Evolutionary conservation across 371 early-diverging fungal species (phyloP), one percentile per base, ranked within the genome.

Genomic region (Parasitella parasitica): DNA sequence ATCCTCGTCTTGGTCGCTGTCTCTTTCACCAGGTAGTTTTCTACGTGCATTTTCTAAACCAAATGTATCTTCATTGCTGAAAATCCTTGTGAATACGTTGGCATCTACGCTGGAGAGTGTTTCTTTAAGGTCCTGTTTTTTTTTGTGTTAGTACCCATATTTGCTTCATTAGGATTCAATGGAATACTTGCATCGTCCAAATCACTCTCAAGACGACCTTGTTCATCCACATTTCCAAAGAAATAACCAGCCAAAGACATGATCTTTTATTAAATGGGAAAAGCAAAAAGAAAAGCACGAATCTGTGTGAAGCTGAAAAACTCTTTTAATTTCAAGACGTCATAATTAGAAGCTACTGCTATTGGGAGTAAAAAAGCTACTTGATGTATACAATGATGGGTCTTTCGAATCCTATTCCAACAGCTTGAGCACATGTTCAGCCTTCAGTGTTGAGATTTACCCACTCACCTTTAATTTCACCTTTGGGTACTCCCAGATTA

Each of bases 141-240:
- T 30, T 13, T n/a, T n/a, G n/a, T n/a, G 15, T 50, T 20, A 18
- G 34, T 12, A 30, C 37, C 11, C 15, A 39, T 15, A 18, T 48
- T 16, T 18, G 3, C 24, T 30, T 15, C 26, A 46, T 46, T 6
- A 18, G 2, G 4, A n/a, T 41, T 43, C 20, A 6, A 20, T 43
- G 8, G 15, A 27, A 66, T 55, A 66, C 57, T 78, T 70, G 90
- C 84, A 63, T 89, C 88, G 35, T 80, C 85, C 34, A 88, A 64
- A 61, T 88, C 86, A 16, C 62, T 75, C 11, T 94, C 93, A 13
- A 94, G 80, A 22, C 85, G 80, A 35, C 96, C 96, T 58, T 86
- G 83, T 57, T 91, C 89, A 74, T 94, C 94, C 9, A 94, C 89
- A 76, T 95, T 95, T 38, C 96, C 96, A 77, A 94, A 94, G 39